Evolutionary conservation across 106 monocot genomes (phyloP).

Genomic region (Acorus gramineus): DNA sequence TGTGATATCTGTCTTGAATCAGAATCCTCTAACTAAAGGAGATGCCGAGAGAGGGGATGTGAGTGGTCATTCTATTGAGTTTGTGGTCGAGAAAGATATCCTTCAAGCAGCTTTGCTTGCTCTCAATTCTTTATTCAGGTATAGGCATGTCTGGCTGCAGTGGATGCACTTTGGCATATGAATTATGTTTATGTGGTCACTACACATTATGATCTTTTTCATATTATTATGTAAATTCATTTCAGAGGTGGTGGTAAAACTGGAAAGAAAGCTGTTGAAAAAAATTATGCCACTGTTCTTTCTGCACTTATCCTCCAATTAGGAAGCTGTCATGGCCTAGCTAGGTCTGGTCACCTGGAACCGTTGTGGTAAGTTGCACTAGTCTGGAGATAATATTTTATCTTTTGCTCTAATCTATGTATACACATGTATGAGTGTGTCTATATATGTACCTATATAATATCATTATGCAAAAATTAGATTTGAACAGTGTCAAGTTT

Average conservation of each 20-base stretch:
- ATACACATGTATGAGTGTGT: no score
- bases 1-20: slow-evolving; percentile 62
- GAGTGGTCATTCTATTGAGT: slow-evolving; percentile 25
- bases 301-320: slow-evolving; percentile 77
- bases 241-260: slow-evolving; percentile 86
- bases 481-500: not conserved
- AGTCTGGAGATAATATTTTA: no score
- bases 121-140: slow-evolving; percentile 84
- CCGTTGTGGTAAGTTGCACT: slow-evolving; percentile 39
- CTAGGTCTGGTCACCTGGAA: slow-evolving; percentile 41
- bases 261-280: slow-evolving; percentile 90
- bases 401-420: no score
- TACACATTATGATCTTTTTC: not conserved
- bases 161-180: not conserved
- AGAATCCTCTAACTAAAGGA: slow-evolving; percentile 24
- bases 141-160: not conserved
- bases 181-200: not conserved
- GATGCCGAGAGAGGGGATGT: slow-evolving; percentile 56
- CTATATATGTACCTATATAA: no score
- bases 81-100: slow-evolving; percentile 35
- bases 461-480: no score
- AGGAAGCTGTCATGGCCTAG: slow-evolving; percentile 73
- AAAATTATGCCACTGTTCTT: slow-evolving; percentile 81
- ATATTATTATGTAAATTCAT: not conserved
- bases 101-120: slow-evolving; percentile 61